Evolutionary conservation across 768 basidiomycete genomes (phyloP).

Genomic region (Cystobasidiopsis lactophilus): DNA sequence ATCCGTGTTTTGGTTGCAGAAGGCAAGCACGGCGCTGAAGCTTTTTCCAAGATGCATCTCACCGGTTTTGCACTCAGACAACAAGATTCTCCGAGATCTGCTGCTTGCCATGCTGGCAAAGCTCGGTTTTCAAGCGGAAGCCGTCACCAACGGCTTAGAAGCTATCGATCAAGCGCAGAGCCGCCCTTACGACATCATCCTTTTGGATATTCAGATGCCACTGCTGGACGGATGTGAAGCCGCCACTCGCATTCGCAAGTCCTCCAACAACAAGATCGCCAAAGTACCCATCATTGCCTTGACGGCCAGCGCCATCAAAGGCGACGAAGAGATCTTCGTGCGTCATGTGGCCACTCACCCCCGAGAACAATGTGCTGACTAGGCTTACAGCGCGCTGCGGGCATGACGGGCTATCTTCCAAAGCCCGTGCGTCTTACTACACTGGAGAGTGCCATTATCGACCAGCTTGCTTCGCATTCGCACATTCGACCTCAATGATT

Average conservation of each 20-base stretch:
- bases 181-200: constrained; percentile 5
- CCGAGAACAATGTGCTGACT: too few relatives aligned
- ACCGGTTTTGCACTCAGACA: too few relatives aligned
- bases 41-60: too few relatives aligned
- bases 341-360: not conserved
- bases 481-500: too few relatives aligned
- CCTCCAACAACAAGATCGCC: not conserved
- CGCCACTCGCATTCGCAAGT: constrained; percentile 6
- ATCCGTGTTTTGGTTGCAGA: constrained; percentile 11
- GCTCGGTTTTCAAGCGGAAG: constrained; percentile 14
- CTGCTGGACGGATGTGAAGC: constrained; percentile 12
- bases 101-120: constrained; percentile 6
- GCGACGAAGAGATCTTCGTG: not conserved
- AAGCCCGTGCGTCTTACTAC: not conserved
- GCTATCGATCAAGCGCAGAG: constrained; percentile 7
- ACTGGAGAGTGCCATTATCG: not conserved
- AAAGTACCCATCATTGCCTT: constrained; percentile 9
- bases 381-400: too few relatives aligned
- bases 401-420: not conserved
- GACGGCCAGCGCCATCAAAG: not conserved
- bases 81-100: constrained; percentile 10
- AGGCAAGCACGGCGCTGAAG: too few relatives aligned
- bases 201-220: constrained; percentile 11
- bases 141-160: constrained; percentile 9
- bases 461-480: too few relatives aligned